Evolutionary conservation across 148 eudicot genomes (phyloP).

Genomic region (Arctostaphylos glauca): DNA sequence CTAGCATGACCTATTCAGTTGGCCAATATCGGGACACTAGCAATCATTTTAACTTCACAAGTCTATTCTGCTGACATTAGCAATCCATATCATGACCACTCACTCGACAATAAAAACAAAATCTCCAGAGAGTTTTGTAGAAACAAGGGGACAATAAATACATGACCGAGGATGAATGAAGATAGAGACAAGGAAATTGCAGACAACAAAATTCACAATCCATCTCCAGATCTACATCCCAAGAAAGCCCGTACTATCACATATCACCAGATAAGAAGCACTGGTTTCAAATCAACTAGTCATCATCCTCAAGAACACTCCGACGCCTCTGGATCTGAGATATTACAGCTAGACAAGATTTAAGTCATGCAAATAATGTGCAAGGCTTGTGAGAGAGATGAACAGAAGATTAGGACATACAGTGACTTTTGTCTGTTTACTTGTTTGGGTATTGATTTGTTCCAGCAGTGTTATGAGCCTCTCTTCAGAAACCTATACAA

Average conservation of each 20-base stretch:
- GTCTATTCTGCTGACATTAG: background rate
- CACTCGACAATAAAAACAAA: background rate
- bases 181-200: background rate
- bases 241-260: background rate
- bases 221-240: background rate
- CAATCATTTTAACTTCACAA: background rate
- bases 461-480: slow-evolving; percentile 85
- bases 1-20: background rate
- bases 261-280: background rate
- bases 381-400: background rate
- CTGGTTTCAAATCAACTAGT: slow-evolving; percentile 33
- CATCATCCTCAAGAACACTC: slow-evolving; percentile 92
- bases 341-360: background rate
- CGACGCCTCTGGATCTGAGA: slow-evolving; percentile 96
- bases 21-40: background rate
- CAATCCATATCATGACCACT: background rate
- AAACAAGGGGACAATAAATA: background rate
- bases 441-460: slow-evolving; percentile 90
- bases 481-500: slow-evolving; percentile 83
- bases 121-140: background rate
- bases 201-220: background rate
- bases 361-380: slow-evolving; percentile 8
- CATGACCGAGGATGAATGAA: background rate
- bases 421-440: slow-evolving; percentile 92
- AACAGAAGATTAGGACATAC: slow-evolving; percentile 41